Conservation (phyloP, 208 protist species). For the Naegleria lovaniensis region DNA sequence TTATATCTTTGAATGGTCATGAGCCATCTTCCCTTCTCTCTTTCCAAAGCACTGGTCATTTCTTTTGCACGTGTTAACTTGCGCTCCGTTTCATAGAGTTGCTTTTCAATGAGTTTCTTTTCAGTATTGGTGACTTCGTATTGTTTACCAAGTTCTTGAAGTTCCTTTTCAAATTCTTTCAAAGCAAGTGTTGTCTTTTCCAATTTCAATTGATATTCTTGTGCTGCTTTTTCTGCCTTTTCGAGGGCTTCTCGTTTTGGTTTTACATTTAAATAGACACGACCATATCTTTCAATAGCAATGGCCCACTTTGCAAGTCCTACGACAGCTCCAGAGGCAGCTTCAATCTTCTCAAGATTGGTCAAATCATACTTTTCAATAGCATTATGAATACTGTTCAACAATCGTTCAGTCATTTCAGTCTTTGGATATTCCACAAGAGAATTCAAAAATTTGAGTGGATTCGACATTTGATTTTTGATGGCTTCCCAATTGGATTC, state of each 20-base stretch:
- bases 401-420: slow-evolving; percentile 85
- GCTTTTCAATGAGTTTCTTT: slow-evolving; percentile 77
- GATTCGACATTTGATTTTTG: slow-evolving; percentile 88
- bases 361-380: slow-evolving; percentile 47
- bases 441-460: slow-evolving; percentile 83
- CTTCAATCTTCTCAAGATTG: slow-evolving; percentile 46
- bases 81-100: slow-evolving; percentile 79
- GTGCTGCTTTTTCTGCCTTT: slow-evolving; percentile 79
- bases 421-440: slow-evolving; percentile 93
- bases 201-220: slow-evolving; percentile 85
- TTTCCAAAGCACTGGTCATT: slow-evolving; percentile 90
- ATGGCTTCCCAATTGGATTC: slow-evolving; percentile 86
- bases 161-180: slow-evolving; percentile 81
- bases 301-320: slow-evolving; percentile 95
- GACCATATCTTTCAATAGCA: slow-evolving; percentile 92
- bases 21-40: slow-evolving; percentile 92
- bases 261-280: slow-evolving; percentile 90
- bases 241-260: slow-evolving; percentile 91
- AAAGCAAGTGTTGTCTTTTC: slow-evolving; percentile 80
- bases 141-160: slow-evolving; percentile 74
- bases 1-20: slow-evolving; percentile 83
- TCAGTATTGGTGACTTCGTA: slow-evolving; percentile 77
- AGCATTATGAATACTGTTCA: slow-evolving; percentile 89
- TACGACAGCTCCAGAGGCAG: slow-evolving; percentile 86
- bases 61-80: slow-evolving; percentile 92